phyloP scores from a whole-genome alignment of 2,329 filamentous ascomycete species.

The Knufia petricola region DNA sequence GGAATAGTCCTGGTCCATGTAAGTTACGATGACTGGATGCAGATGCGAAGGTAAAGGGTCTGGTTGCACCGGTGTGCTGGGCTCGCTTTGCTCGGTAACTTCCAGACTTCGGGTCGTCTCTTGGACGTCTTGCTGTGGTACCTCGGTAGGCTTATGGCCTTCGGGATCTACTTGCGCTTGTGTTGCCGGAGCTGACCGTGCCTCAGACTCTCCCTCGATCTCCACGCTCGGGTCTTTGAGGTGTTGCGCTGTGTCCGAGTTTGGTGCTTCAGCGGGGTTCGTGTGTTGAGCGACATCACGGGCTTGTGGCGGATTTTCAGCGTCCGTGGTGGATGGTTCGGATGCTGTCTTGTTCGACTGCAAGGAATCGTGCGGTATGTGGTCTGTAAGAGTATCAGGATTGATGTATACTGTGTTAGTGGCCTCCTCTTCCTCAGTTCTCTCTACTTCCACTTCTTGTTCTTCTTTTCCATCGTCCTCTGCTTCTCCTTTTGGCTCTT shows the following conservation, averaged over 20 bases:
- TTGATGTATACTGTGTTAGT: constrained; percentile 5
- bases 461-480: background rate
- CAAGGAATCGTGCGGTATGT: background rate
- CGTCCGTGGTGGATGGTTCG: background rate
- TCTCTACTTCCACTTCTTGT: background rate
- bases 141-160: background rate
- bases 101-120: background rate
- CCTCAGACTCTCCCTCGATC: background rate
- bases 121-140: background rate
- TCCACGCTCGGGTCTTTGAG: background rate
- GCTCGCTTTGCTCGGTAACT: background rate
- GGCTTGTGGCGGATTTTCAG: background rate
- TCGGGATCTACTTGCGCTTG: background rate
- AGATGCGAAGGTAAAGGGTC: constrained; percentile 13
- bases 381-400: background rate
- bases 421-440: constrained; percentile 1
- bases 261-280: background rate
- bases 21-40: constrained; percentile 46
- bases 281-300: background rate
- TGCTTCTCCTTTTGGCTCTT: background rate
- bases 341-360: background rate
- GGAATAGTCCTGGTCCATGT: constrained; percentile 46
- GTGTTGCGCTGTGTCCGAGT: background rate
- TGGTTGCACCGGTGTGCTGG: background rate
- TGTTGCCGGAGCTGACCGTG: background rate